phyloP scores from a whole-genome alignment of 805 yeast species.

The Saturnispora zaruensis region DNA sequence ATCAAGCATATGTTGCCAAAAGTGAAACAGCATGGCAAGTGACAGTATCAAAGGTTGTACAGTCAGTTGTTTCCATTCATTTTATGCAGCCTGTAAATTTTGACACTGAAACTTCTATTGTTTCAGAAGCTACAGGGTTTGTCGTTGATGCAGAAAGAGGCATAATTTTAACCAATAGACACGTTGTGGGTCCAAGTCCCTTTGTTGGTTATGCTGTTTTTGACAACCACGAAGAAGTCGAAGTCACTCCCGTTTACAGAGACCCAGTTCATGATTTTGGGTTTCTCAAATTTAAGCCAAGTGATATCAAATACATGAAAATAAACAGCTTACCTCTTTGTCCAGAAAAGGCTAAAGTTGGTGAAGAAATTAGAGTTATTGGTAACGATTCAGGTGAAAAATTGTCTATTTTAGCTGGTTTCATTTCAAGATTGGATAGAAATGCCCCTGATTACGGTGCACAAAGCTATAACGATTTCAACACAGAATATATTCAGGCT shows the following conservation, averaged over 20 bases:
- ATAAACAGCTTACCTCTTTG: constrained; percentile 56
- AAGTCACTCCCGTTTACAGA: constrained; percentile 75
- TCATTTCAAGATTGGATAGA: constrained; percentile 77
- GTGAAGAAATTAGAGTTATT: constrained; percentile 86
- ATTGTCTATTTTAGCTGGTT: constrained; percentile 79
- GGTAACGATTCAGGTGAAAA: constrained; percentile 98
- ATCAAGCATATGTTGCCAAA: constrained; percentile 11
- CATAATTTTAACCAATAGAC: constrained; percentile 82
- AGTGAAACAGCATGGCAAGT: constrained; percentile 54
- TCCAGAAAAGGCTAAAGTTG: constrained; percentile 85
- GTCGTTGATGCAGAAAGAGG: constrained; percentile 81
- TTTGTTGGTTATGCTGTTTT: constrained; percentile 86
- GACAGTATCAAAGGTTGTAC: constrained; percentile 74
- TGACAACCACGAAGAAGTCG: constrained; percentile 91
- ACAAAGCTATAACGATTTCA: constrained; percentile 82
- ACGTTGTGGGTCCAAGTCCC: constrained; percentile 94
- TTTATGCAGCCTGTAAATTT: constrained; percentile 80
- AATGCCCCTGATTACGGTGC: constrained; percentile 93
- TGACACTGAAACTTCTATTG: constrained; percentile 75
- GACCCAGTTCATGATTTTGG: constrained; percentile 97
- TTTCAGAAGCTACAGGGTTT: constrained; percentile 92
- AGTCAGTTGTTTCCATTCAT: constrained; percentile 81
- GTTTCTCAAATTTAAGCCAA: constrained; percentile 70
- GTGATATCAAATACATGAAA: constrained; percentile 61
- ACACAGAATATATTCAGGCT: constrained; percentile 90